Evolutionary conservation across 2,329 filamentous ascomycete species (phyloP), one percentile per base, ranked within the genome.

Genomic region (Trichoderma simmonsii): DNA sequence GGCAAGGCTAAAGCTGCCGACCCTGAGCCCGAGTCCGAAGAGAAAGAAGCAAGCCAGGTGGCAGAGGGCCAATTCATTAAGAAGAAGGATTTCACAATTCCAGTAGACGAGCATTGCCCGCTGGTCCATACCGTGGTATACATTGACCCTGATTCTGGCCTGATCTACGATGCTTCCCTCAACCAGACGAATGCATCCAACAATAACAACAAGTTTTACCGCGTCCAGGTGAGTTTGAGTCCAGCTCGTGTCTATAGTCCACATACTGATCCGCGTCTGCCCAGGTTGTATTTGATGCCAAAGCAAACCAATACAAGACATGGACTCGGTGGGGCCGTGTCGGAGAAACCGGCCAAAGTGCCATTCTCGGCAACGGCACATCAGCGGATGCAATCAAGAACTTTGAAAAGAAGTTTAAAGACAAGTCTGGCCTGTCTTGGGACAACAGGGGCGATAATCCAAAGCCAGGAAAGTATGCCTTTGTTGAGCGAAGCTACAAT

Each of bases 241-340:
- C 28, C 15, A 0, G 9, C 56, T 61, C 36, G 1, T 15, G 24
- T 24, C 24, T 24, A 18, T 32, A 4, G 32, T 15, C 18, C 26
- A 24, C 30, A 26, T 51, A 30, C 64, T 76, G 21, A 64, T n/a
- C 18, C 9, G 7, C 4, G 15, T n/a, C 11, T 6, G 3, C n/a
- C 59, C 30, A 65, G n/a, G 32, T 24, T 14, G 59, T 89, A 28
- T 81, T 82, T 21, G 81, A 82, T 48, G 75, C 76, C 26, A 73
- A 75, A 15, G 77, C 81, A 3, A 73, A 81, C 11, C 73, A 71
- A 9, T 92, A 85, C 79, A 82, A 85, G 57, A 90, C 88, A 0
- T 95, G 92, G 92, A 93, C 91, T 3, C 87, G 93, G 71, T 97
- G 92, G 93, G 94, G 94, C 26, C 89, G 94, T 26, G 93, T 97